Evolutionary conservation across 2,329 filamentous ascomycete species (phyloP).

Genomic region (Colletotrichum sidae): DNA sequence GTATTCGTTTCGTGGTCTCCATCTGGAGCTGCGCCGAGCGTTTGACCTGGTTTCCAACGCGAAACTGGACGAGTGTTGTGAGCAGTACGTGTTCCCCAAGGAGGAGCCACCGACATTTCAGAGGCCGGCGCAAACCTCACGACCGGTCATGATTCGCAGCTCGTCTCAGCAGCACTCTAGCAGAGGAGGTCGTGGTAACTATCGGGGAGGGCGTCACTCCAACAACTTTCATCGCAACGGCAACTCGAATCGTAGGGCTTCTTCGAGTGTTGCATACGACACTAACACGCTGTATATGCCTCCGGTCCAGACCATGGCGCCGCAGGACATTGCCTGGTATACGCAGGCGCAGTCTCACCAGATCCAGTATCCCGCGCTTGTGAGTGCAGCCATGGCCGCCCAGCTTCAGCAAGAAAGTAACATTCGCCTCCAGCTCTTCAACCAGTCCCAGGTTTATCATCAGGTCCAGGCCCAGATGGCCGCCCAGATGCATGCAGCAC

Average conservation of each 20-base stretch:
- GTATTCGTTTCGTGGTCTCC: constrained; percentile 90
- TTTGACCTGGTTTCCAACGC: constrained; percentile 84
- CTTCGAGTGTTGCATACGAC: constrained; percentile 65
- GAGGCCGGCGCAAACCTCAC: constrained; percentile 65
- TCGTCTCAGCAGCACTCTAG: constrained; percentile 68
- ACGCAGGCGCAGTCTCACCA: constrained; percentile 52
- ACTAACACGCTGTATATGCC: constrained; percentile 58
- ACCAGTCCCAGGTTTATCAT: constrained; percentile 38
- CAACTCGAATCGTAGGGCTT: constrained; percentile 62
- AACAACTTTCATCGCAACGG: constrained; percentile 56
- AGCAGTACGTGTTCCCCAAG: constrained; percentile 88
- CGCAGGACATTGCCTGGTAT: constrained; percentile 64
- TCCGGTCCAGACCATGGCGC: constrained; percentile 51
- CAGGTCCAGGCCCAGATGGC: constrained; percentile 39
- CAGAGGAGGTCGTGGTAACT: constrained; percentile 61
- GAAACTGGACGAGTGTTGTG: constrained; percentile 85
- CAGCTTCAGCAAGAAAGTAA: constrained; percentile 40
- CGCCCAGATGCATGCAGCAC: constrained; percentile 36
- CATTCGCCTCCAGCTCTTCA: constrained; percentile 36
- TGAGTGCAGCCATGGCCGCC: constrained; percentile 36
- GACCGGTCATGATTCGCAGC: constrained; percentile 69
- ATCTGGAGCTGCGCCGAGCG: constrained; percentile 88
- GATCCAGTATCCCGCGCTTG: constrained; percentile 50
- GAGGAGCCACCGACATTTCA: constrained; percentile 76
- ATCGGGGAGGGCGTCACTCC: constrained; percentile 61